Base-by-base conservation (phyloP, 148 eudicot genomes). In the Rheum nobile region DNA sequence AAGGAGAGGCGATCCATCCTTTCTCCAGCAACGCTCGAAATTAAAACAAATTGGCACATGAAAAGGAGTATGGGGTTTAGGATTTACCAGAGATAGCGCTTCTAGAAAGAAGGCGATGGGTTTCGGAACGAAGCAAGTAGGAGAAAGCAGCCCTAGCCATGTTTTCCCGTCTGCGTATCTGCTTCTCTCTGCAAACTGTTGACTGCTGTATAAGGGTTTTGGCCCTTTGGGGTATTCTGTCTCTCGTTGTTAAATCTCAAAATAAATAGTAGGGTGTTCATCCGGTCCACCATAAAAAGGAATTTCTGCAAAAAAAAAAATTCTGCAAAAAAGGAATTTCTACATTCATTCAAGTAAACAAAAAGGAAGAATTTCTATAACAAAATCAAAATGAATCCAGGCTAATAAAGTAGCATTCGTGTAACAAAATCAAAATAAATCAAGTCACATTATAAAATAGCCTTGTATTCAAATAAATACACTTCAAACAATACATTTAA, bases 111-210 rank as follows among this genome's bases (percentile, higher is more conserved):
- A 80, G 79, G 31, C 54, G 80, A 42, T 35, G 63, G 46, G 85
- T 14, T 38, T 73, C 83, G 47, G 88, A 88, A 61, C 86, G 85
- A 67, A 84, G 69, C 72, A 86, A 74, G 71, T 47, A 80, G 65
- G 80, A 76, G 4, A 84, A 47, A 72, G 80, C 81, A 16, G 82
- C 72, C 75, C 88, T 86, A 38, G 85, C 82, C 92, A 86, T 88
- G 68, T 78, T 46, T 35, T 31, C 17, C 47, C 19, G 10, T 17
- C 43, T 35, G 42, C 22, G 6, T 34, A 38, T 54, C 26, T 50
- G 17, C 54, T 34, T 42, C 24, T 43, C 73, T 61, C 38, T 71
- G 31, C n/a, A 21, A n/a, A 8, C 26, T 28, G 67, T 41, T 41
- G 48, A 41, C 73, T 38, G 19, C n/a, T 26, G 12, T 41, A 10